Evolutionary conservation across 2,329 filamentous ascomycete species (phyloP).

Genomic region (Fusarium duplospermum): DNA sequence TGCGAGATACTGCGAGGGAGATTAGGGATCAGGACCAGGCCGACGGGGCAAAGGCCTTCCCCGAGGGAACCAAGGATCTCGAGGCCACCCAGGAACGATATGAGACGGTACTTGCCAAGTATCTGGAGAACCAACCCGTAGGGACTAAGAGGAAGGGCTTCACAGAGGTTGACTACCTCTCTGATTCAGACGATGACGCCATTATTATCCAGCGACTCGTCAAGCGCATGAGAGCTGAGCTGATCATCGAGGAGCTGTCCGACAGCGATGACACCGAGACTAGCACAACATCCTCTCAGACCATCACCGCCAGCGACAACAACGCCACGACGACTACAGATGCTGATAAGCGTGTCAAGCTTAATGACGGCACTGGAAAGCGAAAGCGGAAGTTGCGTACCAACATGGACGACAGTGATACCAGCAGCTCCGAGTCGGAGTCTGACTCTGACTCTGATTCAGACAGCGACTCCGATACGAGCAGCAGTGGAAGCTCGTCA

Average conservation of each 20-base stretch:
- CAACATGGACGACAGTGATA: slow-evolving; percentile 55
- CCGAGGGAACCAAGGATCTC: slow-evolving; percentile 60
- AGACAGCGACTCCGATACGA: slow-evolving; percentile 48
- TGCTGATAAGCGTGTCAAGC: slow-evolving; percentile 54
- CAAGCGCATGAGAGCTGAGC: slow-evolving; percentile 73
- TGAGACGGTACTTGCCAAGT: slow-evolving; percentile 64
- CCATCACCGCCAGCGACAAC: slow-evolving; percentile 45
- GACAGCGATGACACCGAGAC: slow-evolving; percentile 57
- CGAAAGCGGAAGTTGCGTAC: slow-evolving; percentile 65
- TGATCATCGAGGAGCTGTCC: slow-evolving; percentile 66
- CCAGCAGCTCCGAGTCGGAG: slow-evolving; percentile 52
- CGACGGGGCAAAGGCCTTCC: slow-evolving; percentile 60
- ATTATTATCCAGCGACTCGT: slow-evolving; percentile 66
- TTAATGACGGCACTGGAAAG: slow-evolving; percentile 62
- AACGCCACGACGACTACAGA: slow-evolving; percentile 41
- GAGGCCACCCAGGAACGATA: slow-evolving; percentile 65
- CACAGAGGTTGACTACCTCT: slow-evolving; percentile 64
- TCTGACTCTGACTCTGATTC: slow-evolving; percentile 51
- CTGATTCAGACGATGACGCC: slow-evolving; percentile 60
- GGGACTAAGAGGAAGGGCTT: slow-evolving; percentile 62
- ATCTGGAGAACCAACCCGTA: slow-evolving; percentile 53
- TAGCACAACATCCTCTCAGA: slow-evolving; percentile 48
- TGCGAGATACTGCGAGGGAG: slow-evolving; percentile 74
- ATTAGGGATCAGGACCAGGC: slow-evolving; percentile 68
- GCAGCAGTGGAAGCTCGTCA: slow-evolving; percentile 52